Evolutionary conservation across 176 grass and related monocot species (phyloP).

Genomic region (Lolium perenne): DNA sequence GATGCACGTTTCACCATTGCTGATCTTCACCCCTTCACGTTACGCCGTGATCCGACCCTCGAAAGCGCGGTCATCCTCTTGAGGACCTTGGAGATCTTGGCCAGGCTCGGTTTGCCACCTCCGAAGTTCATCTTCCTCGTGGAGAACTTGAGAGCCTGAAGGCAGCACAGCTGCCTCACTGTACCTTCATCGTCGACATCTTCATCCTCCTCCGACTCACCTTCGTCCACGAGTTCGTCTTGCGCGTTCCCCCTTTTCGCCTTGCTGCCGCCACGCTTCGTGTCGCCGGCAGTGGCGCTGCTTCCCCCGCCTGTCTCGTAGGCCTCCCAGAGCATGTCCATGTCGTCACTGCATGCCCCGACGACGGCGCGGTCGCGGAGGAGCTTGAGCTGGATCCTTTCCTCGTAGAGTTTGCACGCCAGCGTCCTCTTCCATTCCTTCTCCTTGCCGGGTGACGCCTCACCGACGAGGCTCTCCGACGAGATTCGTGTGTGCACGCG

Average conservation of each 20-base stretch:
- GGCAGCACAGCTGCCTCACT: conserved; percentile 77
- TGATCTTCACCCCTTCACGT: conserved; percentile 16
- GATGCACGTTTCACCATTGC: neutral
- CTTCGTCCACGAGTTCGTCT: conserved; percentile 1
- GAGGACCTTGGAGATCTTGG: conserved; percentile 83
- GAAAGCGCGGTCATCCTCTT: conserved; percentile 67
- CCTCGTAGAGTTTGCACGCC: conserved; percentile 94
- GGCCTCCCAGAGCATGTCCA: conserved; percentile 98
- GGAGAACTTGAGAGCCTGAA: conserved; percentile 85
- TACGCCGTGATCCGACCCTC: conserved; percentile 48
- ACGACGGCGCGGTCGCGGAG: conserved; percentile 56
- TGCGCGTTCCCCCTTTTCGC: conserved; percentile 31
- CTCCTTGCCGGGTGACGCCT: conserved; percentile 42
- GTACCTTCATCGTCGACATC: conserved; percentile 43
- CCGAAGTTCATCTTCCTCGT: conserved; percentile 87
- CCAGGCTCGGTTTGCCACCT: conserved; percentile 73
- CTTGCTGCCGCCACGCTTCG: conserved; percentile 41
- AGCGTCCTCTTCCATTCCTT: conserved; percentile 94
- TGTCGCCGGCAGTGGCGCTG: neutral
- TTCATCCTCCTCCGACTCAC: conserved; percentile 23
- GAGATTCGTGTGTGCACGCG: conserved; percentile 46
- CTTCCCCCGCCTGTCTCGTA: conserved; percentile 67
- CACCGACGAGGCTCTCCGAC: conserved; percentile 57
- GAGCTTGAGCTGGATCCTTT: conserved; percentile 71
- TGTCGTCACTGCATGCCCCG: conserved; percentile 65